phyloP scores from a whole-genome alignment of 1,284 basidiomycete genomes.

The Pascua guehoae region DNA sequence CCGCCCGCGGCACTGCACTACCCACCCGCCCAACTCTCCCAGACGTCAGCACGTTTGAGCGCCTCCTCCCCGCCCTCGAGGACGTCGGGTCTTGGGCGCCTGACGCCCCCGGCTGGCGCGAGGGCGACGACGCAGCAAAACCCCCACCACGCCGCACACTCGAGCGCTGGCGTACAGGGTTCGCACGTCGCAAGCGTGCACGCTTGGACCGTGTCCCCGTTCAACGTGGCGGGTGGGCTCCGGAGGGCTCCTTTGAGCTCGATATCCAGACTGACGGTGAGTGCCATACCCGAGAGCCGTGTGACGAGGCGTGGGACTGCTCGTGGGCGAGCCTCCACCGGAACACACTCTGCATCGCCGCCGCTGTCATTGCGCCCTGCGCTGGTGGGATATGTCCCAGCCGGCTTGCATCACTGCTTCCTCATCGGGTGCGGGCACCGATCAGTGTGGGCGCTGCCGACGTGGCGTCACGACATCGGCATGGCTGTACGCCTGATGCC shows the following conservation, averaged over 20 bases:
- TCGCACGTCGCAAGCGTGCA: conserved; percentile 22
- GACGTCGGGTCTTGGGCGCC: conserved; percentile 36
- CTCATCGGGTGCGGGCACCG: not conserved
- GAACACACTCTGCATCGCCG: too few relatives aligned
- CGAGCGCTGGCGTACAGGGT: conserved; percentile 28
- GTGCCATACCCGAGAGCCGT: conserved; percentile 7
- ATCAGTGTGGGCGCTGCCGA: too few relatives aligned
- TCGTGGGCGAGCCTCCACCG: too few relatives aligned
- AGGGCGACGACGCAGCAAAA: conserved; percentile 16
- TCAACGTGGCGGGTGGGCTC: conserved; percentile 41
- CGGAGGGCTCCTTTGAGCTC: conserved; percentile 48
- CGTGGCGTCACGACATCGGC: too few relatives aligned
- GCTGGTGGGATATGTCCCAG: too few relatives aligned
- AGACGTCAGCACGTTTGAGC: conserved; percentile 27
- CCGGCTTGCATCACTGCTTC: too few relatives aligned
- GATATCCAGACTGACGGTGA: conserved; percentile 36
- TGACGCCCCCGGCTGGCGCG: conserved; percentile 36
- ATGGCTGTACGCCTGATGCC: too few relatives aligned
- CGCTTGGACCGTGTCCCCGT: conserved; percentile 24
- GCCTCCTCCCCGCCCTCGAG: conserved; percentile 34
- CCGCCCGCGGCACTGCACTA: not conserved
- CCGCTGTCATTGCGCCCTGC: too few relatives aligned
- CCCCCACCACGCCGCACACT: conserved; percentile 12
- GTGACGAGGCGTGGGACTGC: too few relatives aligned
- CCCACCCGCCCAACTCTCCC: conserved; percentile 11